Conservation (phyloP, 441 rosid species). For the Flueggea neowawraea region DNA sequence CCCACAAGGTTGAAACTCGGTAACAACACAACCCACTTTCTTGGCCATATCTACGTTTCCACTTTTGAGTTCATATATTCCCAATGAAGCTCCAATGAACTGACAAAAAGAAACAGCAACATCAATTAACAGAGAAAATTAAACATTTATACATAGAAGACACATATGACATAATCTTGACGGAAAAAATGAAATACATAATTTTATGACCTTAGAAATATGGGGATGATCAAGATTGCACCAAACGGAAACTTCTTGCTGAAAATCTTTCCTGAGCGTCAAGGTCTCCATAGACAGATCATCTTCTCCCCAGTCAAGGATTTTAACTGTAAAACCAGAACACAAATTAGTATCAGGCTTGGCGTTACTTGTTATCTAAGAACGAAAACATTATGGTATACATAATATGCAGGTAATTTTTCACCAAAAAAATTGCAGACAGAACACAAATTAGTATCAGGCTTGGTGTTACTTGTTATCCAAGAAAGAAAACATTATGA, state of each 20-base stretch:
- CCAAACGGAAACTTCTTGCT: slow-evolving; percentile 24
- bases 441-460: too few species aligned
- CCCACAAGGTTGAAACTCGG: slow-evolving; percentile 19
- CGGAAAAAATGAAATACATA: not conserved
- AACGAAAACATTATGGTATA: too few species aligned
- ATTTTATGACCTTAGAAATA: slow-evolving; percentile 16
- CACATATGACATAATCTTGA: not conserved
- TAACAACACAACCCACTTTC: slow-evolving; percentile 8
- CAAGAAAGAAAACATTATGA: too few species aligned
- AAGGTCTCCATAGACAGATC: slow-evolving; percentile 14
- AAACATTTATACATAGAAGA: too few species aligned
- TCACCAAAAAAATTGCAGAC: too few species aligned
- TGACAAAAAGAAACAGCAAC: not conserved
- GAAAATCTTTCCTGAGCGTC: slow-evolving; percentile 20
- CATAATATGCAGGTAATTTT: too few species aligned
- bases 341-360: too few species aligned
- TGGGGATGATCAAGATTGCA: slow-evolving; percentile 26
- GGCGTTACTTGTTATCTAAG: too few species aligned
- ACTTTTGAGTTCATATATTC: not conserved
- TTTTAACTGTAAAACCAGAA: slow-evolving; percentile 14
- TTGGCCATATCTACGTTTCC: not conserved
- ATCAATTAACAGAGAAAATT: too few species aligned
- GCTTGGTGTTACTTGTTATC: too few species aligned
- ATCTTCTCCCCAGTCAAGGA: slow-evolving; percentile 29
- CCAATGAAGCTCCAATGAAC: slow-evolving; percentile 28